phyloP scores from a whole-genome alignment of 805 yeast species.

The Candida succiphila region DNA sequence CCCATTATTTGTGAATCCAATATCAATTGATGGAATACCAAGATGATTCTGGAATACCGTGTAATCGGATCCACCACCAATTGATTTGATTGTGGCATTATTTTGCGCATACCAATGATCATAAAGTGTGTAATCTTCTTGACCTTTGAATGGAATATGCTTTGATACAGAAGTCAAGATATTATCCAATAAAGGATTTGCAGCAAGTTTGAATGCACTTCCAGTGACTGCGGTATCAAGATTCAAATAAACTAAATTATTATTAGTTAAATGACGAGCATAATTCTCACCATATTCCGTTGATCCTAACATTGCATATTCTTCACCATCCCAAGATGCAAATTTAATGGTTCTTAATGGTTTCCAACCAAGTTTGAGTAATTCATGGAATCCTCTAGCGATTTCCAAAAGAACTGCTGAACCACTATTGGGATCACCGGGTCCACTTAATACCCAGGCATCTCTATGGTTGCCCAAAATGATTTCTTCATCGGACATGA shows the following conservation, averaged over 20 bases:
- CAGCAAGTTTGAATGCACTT: slow-evolving; percentile 30
- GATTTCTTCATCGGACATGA: slow-evolving; percentile 39
- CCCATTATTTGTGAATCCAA: slow-evolving; percentile 30
- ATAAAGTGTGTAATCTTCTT: slow-evolving; percentile 27
- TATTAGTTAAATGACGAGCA: slow-evolving; percentile 26
- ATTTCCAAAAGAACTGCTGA: slow-evolving; percentile 40
- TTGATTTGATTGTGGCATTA: slow-evolving; percentile 26
- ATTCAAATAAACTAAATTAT: slow-evolving; percentile 41
- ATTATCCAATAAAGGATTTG: slow-evolving; percentile 48
- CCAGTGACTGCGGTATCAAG: slow-evolving; percentile 48
- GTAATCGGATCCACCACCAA: slow-evolving; percentile 46
- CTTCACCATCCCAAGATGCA: slow-evolving; percentile 33
- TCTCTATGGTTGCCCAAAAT: slow-evolving; percentile 50
- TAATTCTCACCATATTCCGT: slow-evolving; percentile 47
- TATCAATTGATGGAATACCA: slow-evolving; percentile 54
- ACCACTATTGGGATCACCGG: slow-evolving; percentile 43
- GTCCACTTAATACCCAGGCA: slow-evolving; percentile 37
- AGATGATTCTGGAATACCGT: slow-evolving; percentile 54
- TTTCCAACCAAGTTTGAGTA: slow-evolving; percentile 34
- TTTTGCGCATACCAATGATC: slow-evolving; percentile 35
- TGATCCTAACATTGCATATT: slow-evolving; percentile 43
- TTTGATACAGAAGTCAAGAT: slow-evolving; percentile 36
- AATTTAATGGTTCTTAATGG: slow-evolving; percentile 30
- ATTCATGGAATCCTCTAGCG: slow-evolving; percentile 36
- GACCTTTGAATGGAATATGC: slow-evolving; percentile 31